Evolutionary conservation across 108 stramenopile species (phyloP).

Genomic region (Nitzschia sp.): DNA sequence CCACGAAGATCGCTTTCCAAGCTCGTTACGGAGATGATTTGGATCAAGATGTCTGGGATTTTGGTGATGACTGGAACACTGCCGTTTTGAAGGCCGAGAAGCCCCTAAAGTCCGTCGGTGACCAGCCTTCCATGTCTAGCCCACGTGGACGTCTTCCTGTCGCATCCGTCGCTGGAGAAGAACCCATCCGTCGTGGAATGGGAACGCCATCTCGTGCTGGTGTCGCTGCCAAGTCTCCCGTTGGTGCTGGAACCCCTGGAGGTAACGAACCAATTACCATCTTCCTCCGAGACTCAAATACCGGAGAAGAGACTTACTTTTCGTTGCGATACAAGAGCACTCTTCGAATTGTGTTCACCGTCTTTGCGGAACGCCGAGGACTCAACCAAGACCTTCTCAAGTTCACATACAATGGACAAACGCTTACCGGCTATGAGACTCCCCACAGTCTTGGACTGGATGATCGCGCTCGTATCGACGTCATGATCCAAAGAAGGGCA

Average conservation of each 20-base stretch:
- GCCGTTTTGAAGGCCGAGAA: conserved; percentile 26
- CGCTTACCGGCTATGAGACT: conserved; percentile 55
- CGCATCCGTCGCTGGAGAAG: conserved; percentile 29
- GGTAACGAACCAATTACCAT: conserved; percentile 61
- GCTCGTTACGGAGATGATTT: conserved; percentile 58
- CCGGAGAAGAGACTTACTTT: conserved; percentile 59
- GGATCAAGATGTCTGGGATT: conserved; percentile 70
- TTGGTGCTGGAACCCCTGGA: conserved; percentile 21
- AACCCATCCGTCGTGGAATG: neutral
- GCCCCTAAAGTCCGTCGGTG: conserved; percentile 11
- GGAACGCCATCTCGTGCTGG: conserved; percentile 13
- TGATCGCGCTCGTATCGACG: conserved; percentile 60
- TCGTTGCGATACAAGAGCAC: conserved; percentile 59
- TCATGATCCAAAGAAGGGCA: conserved; percentile 19
- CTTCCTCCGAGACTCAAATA: conserved; percentile 49
- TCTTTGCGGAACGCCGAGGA: conserved; percentile 56
- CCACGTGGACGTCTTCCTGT: conserved; percentile 59
- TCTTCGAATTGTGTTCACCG: conserved; percentile 61
- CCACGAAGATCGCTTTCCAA: conserved; percentile 65
- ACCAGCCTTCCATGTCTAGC: neutral
- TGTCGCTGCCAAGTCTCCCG: conserved; percentile 40
- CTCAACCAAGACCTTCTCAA: conserved; percentile 57
- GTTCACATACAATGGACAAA: conserved; percentile 55
- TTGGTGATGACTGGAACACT: conserved; percentile 35
- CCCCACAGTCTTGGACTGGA: conserved; percentile 57